These are phyloP conservation scores for Colletotrichum echinochloae DNA, from an alignment of 2,329 filamentous ascomycete species.

Conservation along the genomic window DNA sequence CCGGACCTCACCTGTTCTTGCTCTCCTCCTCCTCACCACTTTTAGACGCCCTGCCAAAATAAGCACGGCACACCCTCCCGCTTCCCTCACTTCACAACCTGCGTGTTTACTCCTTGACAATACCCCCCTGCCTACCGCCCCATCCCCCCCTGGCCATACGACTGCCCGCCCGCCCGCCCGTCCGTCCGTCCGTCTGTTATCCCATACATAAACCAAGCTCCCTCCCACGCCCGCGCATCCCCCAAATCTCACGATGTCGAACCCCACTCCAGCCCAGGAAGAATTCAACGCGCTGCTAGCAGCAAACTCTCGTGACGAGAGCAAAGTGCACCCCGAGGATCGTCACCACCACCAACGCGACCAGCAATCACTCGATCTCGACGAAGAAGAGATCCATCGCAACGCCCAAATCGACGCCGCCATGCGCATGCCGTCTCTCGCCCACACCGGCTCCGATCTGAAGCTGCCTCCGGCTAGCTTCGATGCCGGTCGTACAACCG, in stretches of 20 bases:
- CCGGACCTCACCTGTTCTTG: slow-evolving; percentile 15
- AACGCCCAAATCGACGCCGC: slow-evolving; percentile 69
- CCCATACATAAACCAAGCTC: slow-evolving; percentile 53
- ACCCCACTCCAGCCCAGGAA: slow-evolving; percentile 71
- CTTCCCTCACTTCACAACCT: slow-evolving; percentile 30
- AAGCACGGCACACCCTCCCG: slow-evolving; percentile 38
- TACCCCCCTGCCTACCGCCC: slow-evolving; percentile 30
- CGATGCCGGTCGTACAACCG: slow-evolving; percentile 78
- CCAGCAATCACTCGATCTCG: slow-evolving; percentile 59
- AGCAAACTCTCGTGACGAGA: slow-evolving; percentile 61
- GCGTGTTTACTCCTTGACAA: slow-evolving; percentile 34
- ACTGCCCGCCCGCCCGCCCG: slow-evolving; percentile 29
- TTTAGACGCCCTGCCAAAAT: slow-evolving; percentile 37
- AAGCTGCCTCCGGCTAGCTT: slow-evolving; percentile 72
- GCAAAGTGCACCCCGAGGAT: slow-evolving; percentile 69
- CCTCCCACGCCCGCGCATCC: slow-evolving; percentile 41
- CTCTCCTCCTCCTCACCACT: neutral
- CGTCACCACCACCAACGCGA: slow-evolving; percentile 56
- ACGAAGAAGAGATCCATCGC: slow-evolving; percentile 66
- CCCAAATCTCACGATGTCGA: slow-evolving; percentile 60
- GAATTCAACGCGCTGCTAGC: slow-evolving; percentile 74
- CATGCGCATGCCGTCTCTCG: slow-evolving; percentile 72
- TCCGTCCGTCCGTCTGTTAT: slow-evolving; percentile 24
- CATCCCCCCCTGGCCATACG: slow-evolving; percentile 28
- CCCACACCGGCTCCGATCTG: slow-evolving; percentile 60